Conservation (phyloP, 2,329 filamentous ascomycete species). For the Orbilia brochopaga region DNA sequence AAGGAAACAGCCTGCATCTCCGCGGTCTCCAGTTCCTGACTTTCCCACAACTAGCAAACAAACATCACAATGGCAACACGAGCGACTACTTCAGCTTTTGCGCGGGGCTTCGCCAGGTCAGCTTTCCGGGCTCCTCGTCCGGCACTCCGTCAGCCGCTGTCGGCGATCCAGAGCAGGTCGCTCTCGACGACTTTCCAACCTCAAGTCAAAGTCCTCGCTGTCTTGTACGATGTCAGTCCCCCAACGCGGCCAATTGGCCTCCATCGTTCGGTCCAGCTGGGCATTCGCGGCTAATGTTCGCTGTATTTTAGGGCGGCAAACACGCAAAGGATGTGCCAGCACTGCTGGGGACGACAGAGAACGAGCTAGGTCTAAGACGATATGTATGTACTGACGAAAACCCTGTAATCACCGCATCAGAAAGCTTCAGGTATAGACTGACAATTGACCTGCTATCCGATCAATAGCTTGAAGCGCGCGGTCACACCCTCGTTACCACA, state of each 20-base stretch:
- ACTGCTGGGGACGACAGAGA: conserved; percentile 94
- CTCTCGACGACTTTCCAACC: conserved; percentile 55
- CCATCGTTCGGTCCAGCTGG: not conserved
- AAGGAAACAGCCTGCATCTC: too few species aligned
- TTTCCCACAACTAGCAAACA: not conserved
- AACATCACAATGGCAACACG: conserved; percentile 43
- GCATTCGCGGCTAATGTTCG: conserved; percentile 12
- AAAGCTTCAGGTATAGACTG: not conserved
- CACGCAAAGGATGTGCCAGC: conserved; percentile 67
- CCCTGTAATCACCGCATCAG: not conserved
- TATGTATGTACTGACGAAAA: conserved; percentile 63
- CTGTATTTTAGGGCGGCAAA: conserved; percentile 52
- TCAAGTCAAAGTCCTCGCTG: conserved; percentile 56
- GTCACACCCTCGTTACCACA: conserved; percentile 94
- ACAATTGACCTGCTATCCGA: conserved; percentile 4
- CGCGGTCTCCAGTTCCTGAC: too few species aligned
- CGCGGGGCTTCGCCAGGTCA: conserved; percentile 48
- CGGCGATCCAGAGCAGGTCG: conserved; percentile 43
- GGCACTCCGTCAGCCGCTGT: conserved; percentile 30
- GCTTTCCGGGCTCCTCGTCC: conserved; percentile 37
- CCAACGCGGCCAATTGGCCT: conserved; percentile 3
- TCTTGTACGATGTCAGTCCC: conserved; percentile 55
- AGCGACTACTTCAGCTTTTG: conserved; percentile 29
- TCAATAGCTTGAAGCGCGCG: conserved; percentile 78
- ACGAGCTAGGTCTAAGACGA: conserved; percentile 94